Evolutionary conservation across 2,329 filamentous ascomycete species (phyloP).

Genomic region (Botrytis porri): DNA sequence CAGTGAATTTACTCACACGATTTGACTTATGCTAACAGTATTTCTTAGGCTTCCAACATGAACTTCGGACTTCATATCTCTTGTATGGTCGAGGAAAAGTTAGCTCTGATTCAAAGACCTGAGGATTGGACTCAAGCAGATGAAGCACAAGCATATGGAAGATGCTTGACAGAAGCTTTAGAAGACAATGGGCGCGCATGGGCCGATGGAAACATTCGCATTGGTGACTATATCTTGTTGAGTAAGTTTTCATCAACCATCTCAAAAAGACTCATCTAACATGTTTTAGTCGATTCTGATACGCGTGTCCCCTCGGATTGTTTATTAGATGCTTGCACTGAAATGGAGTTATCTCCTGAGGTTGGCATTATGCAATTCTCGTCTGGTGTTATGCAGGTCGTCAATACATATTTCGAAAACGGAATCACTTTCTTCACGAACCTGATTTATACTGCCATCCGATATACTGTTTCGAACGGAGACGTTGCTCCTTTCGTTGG

Average conservation of each 20-base stretch:
- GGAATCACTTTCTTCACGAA: slow-evolving; percentile 71
- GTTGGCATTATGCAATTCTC: slow-evolving; percentile 78
- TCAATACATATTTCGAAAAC: slow-evolving; percentile 69
- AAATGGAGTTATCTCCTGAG: slow-evolving; percentile 77
- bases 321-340: slow-evolving; percentile 73
- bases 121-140: slow-evolving; percentile 65
- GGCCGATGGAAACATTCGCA: slow-evolving; percentile 81
- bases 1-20: neutral
- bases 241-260: slow-evolving; percentile 40
- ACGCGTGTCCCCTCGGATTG: slow-evolving; percentile 76
- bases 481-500: slow-evolving; percentile 77
- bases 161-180: slow-evolving; percentile 62
- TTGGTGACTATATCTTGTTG: slow-evolving; percentile 79
- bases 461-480: slow-evolving; percentile 73
- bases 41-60: slow-evolving; percentile 65
- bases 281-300: slow-evolving; percentile 61
- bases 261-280: slow-evolving; percentile 21
- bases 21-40: neutral
- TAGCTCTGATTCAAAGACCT: slow-evolving; percentile 54
- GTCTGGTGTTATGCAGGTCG: slow-evolving; percentile 76
- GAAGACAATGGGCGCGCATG: slow-evolving; percentile 67
- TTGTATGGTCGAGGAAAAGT: slow-evolving; percentile 67
- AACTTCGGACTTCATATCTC: slow-evolving; percentile 68
- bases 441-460: slow-evolving; percentile 73
- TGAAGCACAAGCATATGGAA: slow-evolving; percentile 64